Conservation (phyloP, 768 basidiomycete species). For the Tulasnella calospora region DNA sequence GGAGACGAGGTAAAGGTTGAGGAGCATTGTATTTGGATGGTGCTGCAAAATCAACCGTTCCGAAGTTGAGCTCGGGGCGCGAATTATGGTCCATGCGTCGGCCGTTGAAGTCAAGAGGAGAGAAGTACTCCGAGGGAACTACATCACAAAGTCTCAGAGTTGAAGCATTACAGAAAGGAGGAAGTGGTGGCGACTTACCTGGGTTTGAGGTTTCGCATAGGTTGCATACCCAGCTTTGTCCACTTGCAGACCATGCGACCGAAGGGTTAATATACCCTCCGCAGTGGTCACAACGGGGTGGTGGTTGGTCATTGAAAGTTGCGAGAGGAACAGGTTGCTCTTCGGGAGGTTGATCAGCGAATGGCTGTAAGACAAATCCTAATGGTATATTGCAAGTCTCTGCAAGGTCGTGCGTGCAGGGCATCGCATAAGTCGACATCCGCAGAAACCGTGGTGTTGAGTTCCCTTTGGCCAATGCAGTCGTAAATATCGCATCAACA, state of each 20-base stretch:
- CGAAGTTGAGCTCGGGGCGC: constrained; percentile 81
- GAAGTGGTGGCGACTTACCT: constrained; percentile 50
- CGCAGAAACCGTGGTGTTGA: constrained; percentile 88
- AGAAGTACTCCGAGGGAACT: constrained; percentile 83
- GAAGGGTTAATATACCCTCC: constrained; percentile 91
- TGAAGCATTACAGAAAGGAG: background rate
- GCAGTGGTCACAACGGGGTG: constrained; percentile 78
- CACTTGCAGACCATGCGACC: constrained; percentile 79
- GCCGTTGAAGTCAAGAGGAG: constrained; percentile 69
- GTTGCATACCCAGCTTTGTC: constrained; percentile 88
- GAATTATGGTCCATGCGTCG: constrained; percentile 73
- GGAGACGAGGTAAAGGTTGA: constrained; percentile 53
- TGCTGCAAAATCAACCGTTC: constrained; percentile 87
- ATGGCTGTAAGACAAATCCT: constrained; percentile 81
- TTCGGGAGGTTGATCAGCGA: constrained; percentile 69
- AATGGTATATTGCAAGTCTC: constrained; percentile 80
- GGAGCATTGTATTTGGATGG: constrained; percentile 81
- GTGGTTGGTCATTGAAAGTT: constrained; percentile 64
- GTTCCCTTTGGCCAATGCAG: constrained; percentile 53
- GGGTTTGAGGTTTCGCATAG: constrained; percentile 77
- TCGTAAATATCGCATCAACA: background rate
- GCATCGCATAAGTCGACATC: constrained; percentile 84
- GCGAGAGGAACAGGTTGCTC: constrained; percentile 80
- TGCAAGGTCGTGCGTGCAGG: constrained; percentile 71
- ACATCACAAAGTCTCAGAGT: background rate